Conservation (phyloP, 106 monocot genomes). For the Platanthera zijinensis region DNA sequence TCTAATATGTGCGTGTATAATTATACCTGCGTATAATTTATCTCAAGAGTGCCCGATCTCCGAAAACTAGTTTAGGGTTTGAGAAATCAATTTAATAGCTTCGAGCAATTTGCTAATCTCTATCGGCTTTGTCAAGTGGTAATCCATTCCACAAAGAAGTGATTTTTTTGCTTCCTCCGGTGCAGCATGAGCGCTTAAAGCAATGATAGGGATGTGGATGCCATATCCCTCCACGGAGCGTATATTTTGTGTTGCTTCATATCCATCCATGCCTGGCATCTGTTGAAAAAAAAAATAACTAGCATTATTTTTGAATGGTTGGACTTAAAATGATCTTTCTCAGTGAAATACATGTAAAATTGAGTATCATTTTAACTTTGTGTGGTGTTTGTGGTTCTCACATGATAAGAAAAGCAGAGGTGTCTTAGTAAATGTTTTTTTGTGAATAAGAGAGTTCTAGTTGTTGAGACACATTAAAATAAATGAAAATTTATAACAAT, state of each 20-base stretch:
- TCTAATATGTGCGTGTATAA: too few species aligned
- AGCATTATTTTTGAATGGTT: background rate
- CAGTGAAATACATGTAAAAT: background rate
- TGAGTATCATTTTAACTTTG: too few species aligned
- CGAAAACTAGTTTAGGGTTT: background rate
- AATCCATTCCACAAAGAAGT: slow-evolving; percentile 55
- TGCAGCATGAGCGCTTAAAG: slow-evolving; percentile 45
- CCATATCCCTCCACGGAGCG: slow-evolving; percentile 46
- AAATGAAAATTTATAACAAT: too few species aligned
- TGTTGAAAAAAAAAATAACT: slow-evolving; percentile 5
- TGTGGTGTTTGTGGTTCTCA: too few species aligned
- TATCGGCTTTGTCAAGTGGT: slow-evolving; percentile 57
- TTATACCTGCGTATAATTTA: too few species aligned
- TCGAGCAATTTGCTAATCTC: slow-evolving; percentile 21
- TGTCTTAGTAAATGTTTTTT: too few species aligned
- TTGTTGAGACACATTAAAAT: too few species aligned
- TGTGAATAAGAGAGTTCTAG: too few species aligned
- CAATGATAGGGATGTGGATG: slow-evolving; percentile 67
- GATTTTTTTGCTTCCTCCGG: slow-evolving; percentile 33
- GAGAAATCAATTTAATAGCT: slow-evolving; percentile 10
- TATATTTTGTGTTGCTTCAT: slow-evolving; percentile 68
- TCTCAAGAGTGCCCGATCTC: background rate
- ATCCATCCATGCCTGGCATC: slow-evolving; percentile 96
- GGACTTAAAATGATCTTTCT: background rate
- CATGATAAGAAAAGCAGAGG: too few species aligned